phyloP scores from a whole-genome alignment of 2,329 filamentous ascomycete genomes.

The Aspergillus puulaauensis region DNA sequence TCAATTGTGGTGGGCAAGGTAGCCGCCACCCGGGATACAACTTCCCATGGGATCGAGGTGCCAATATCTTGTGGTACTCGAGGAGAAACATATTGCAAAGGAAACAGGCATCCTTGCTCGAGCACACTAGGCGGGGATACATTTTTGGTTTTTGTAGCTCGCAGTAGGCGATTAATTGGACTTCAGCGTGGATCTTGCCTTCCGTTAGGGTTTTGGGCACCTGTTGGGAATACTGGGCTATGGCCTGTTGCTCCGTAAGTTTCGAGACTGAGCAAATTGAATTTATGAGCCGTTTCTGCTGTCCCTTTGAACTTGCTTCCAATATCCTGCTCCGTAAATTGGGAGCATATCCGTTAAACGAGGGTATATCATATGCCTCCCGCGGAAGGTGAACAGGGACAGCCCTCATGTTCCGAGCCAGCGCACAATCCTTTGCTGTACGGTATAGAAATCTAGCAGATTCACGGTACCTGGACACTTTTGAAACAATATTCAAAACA shows the following conservation, averaged over 20 bases:
- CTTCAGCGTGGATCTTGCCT: conserved; percentile 20
- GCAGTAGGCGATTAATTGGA: conserved; percentile 23
- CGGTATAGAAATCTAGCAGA: conserved; percentile 34
- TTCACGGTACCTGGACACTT: conserved; percentile 41
- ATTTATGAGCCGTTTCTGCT: background rate
- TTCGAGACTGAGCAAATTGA: background rate
- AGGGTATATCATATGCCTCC: conserved; percentile 21
- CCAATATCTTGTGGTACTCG: conserved; percentile 17
- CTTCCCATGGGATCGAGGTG: conserved; percentile 19
- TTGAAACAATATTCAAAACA: conserved; percentile 34
- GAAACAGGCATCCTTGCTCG: conserved; percentile 28
- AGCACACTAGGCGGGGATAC: conserved; percentile 20
- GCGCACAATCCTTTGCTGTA: conserved; percentile 28
- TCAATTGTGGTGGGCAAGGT: conserved; percentile 11
- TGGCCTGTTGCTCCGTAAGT: background rate
- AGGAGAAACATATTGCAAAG: conserved; percentile 21
- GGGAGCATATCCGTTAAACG: conserved; percentile 2
- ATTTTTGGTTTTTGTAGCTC: conserved; percentile 15
- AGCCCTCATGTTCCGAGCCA: conserved; percentile 31
- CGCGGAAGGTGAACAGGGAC: conserved; percentile 29
- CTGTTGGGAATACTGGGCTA: background rate
- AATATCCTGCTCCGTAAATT: conserved; percentile 4
- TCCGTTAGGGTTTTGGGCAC: background rate
- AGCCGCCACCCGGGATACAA: conserved; percentile 19
- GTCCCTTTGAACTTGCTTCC: conserved; percentile 9